Evolutionary conservation across 2,329 filamentous ascomycete genomes (phyloP), one percentile per base, ranked within the genome.

Genomic region (Didymellaceae sp.): DNA sequence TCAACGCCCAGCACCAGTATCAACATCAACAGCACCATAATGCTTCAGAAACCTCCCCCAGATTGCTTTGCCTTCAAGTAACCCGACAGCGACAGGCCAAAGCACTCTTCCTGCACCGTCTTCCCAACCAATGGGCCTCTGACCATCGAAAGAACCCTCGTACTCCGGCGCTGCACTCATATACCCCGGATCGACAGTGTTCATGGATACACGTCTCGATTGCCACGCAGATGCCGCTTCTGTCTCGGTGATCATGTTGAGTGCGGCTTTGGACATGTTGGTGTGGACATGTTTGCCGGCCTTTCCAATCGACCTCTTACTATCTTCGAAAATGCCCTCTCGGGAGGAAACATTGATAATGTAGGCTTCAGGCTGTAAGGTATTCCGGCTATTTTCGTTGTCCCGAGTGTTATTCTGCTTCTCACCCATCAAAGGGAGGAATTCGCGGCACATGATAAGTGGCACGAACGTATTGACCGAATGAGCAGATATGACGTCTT

Each of bases 211-310:
- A 14, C 38, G 38, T 20, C 45, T 41, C 2, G 14, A 21, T 0
- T 31, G 43, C 45, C 53, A 58, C n/a, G 50, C 47, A 13, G 41
- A 21, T 9, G 54, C 55, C 3, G 45, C 47, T 33, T 55, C 51
- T 2, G 55, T 58, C 21, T 56, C 55, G 11, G 55, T 58, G 26
- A 53, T 46, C 55, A 58, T 56, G 25, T 60, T 58, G 20, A 60
- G 40, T 5, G 55, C 55, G 5, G 50, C 54, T 45, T 58, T 60
- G 11, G 54, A 55, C 43, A 55, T 58, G 39, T 60, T 55, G 24
- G 54, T 57, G 47, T 21, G 32, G 6, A 34, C 32, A 10, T 34
- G 32, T 17, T 59, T 54, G 17, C 54, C 50, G 21, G 26, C 25
- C 32, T 59, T 57, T 1, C 50, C 39, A 3, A 18, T 22, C 2